Percentiles rank a stretch among this genome's conserved stretches.
Conservation (phyloP, 345 rosid genomes). For the Acer negundo region DNA sequence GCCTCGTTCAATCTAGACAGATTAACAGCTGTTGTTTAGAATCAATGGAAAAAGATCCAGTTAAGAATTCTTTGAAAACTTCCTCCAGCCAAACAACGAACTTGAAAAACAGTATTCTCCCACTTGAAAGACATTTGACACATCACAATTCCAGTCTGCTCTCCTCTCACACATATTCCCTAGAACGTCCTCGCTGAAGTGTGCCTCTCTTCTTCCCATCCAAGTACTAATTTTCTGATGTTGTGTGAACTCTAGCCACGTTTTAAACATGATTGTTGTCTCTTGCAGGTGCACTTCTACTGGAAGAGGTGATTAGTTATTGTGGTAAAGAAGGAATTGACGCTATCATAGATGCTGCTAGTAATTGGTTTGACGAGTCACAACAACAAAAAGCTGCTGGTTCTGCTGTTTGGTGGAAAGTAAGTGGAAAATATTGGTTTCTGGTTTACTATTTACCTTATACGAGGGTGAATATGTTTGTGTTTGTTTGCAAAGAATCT, state of each 20-base stretch:
- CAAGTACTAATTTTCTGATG: background rate
- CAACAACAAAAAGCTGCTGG: conserved; percentile 70
- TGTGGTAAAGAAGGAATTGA: conserved; percentile 74
- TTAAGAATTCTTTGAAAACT: background rate
- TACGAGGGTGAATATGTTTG: background rate
- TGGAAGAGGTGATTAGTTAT: conserved; percentile 77
- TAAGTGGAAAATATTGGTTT: conserved; percentile 36
- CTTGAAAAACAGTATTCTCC: background rate
- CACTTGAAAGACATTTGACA: background rate
- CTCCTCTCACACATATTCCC: background rate
- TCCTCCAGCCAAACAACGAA: too few relatives aligned
- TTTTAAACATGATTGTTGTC: conserved; percentile 19
- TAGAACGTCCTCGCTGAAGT: background rate
- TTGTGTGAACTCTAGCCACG: conserved; percentile 12
- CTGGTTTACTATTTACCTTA: conserved; percentile 14
- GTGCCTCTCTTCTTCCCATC: background rate
- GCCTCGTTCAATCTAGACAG: background rate
- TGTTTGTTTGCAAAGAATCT: background rate
- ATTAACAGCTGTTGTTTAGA: background rate
- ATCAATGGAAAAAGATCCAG: background rate
- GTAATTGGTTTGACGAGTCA: conserved; percentile 69
- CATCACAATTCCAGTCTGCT: background rate
- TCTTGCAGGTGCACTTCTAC: conserved; percentile 70
- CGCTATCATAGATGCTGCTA: conserved; percentile 70
- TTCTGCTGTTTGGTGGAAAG: conserved; percentile 86